Evolutionary conservation across 805 yeast species (phyloP).

Genomic region (Pichia exigua): DNA sequence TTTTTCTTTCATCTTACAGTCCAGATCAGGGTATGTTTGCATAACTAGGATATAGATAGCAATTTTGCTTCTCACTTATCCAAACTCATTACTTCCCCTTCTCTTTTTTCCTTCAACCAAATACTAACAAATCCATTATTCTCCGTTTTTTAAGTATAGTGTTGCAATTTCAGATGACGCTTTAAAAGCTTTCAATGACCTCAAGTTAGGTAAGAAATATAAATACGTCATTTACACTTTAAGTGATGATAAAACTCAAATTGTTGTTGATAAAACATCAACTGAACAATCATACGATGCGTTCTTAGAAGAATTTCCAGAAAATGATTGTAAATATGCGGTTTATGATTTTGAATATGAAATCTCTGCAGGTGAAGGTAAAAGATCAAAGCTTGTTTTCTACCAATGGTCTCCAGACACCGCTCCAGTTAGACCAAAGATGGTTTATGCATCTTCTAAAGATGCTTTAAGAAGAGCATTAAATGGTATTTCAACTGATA

Average conservation of each 20-base stretch:
- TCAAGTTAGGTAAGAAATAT: constrained; percentile 86
- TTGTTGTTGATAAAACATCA: constrained; percentile 81
- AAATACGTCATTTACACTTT: constrained; percentile 77
- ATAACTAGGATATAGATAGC: neutral
- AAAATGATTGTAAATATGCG: constrained; percentile 93
- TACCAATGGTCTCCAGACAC: constrained; percentile 97
- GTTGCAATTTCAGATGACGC: constrained; percentile 84
- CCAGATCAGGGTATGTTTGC: constrained; percentile 29
- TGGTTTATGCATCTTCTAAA: constrained; percentile 98
- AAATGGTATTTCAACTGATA: constrained; percentile 88
- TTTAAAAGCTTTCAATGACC: constrained; percentile 86
- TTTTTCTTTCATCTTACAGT: constrained; percentile 13
- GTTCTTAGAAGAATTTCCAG: constrained; percentile 85
- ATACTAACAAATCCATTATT: constrained; percentile 4
- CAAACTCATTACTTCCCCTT: neutral
- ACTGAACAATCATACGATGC: constrained; percentile 68
- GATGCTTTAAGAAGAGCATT: constrained; percentile 96
- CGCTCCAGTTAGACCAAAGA: constrained; percentile 90
- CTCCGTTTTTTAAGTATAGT: constrained; percentile 29
- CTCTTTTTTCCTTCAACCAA: neutral
- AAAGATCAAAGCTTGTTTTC: constrained; percentile 64
- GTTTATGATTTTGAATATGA: constrained; percentile 96
- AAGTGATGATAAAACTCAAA: constrained; percentile 82
- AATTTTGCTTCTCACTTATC: neutral
- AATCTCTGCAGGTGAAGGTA: constrained; percentile 84